These are phyloP conservation scores for Coccomyxa sp. DNA, from an alignment of 139 green algal genomes.

Conservation along the genomic window DNA sequence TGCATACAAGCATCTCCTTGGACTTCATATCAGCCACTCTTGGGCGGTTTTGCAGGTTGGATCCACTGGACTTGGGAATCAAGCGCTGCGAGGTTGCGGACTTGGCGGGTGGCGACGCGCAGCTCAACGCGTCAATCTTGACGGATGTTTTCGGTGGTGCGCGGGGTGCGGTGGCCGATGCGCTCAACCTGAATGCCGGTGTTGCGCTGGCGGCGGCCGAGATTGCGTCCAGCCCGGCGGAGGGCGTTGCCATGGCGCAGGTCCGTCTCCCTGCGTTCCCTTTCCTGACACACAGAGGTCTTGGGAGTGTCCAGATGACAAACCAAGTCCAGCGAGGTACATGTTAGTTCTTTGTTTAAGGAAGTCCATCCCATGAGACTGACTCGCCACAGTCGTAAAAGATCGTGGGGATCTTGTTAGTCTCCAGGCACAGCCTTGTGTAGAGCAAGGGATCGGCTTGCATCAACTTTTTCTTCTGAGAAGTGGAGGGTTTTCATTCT, in stretches of 20 bases:
- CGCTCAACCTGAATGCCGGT: conserved; percentile 86
- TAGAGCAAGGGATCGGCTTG: no score
- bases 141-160: conserved; percentile 85
- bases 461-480: no score
- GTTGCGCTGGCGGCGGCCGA: conserved; percentile 82
- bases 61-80: background rate
- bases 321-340: no score
- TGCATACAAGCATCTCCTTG: no score
- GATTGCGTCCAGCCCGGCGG: conserved; percentile 55
- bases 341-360: no score
- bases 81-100: conserved; percentile 83
- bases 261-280: conserved; percentile 8
- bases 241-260: conserved; percentile 87
- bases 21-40: no score
- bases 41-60: background rate
- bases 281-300: background rate
- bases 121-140: conserved; percentile 86
- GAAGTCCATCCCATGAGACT: no score
- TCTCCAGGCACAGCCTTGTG: no score
- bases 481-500: no score
- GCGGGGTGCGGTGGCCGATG: conserved; percentile 82
- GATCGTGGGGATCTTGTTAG: no score
- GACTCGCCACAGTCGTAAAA: no score
- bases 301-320: no score
- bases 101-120: conserved; percentile 82